Evolutionary conservation across 441 rosid genomes (phyloP), one percentile per base, ranked within the genome.

Genomic region (Theobroma grandiflorum): DNA sequence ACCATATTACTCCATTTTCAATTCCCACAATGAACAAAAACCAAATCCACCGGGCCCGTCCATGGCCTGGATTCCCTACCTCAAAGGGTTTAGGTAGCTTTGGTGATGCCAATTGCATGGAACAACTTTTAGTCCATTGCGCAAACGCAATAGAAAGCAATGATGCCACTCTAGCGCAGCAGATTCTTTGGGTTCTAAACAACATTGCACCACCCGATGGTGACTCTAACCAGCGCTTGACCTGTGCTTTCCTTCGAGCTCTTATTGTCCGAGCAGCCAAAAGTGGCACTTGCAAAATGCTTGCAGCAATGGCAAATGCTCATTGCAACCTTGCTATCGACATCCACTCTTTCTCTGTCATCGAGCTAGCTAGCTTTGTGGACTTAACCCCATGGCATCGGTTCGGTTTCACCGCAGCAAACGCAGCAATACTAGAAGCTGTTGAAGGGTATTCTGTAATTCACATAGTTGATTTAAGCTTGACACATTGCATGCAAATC

Each of bases 321-420:
- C 86, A 76, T 45, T 81, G 77, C 83, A 80, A 74, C 63, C 86
- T 91, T 26, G 45, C 80, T 57, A 77, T 84, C 16, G 65, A 83
- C 53, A 86, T 87, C 42, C 97, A 92, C 85, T 85, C 86, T 11
- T 95, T 95, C 83, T 90, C 98, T n/a, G 83, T 90, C 79, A 87
- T 95, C 4, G 98, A 95, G 87, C 93, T 95, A 0, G 98, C 99
- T 4, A 72, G 86, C 67, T 95, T 91, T 77, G 97, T 95, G 2
- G 99, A 95, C 90, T 83, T 95, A 49, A 92, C 96, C 12, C 98
- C 98, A 0, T 95, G 98, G 98, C 98, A 94, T 62, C 91, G 97
- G 18, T 95, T 95, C 72, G 99, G 99, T 10, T 95, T 91, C 88
- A 90, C 96, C 0, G 91, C 95, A 0, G 97, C 99, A 10, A 95